Base-by-base conservation (phyloP, 306 rosid genomes). In the Cicer yamashitae region DNA sequence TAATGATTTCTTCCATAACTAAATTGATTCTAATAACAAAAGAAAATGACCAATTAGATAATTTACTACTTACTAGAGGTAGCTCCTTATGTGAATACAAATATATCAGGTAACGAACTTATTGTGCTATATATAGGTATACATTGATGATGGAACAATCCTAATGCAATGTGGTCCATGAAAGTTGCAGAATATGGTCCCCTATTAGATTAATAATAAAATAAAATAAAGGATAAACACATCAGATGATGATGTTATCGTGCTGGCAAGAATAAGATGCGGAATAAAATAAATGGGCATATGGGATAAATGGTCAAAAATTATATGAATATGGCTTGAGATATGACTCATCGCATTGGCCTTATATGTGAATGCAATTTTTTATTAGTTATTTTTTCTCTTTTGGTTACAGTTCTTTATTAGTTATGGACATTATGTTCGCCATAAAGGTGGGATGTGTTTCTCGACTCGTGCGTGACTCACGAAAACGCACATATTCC, bases 1-100 rank as follows among this genome's bases (percentile, higher is more conserved):
- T 4, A 30, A 30, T 30, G 56, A 84, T 46, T 80, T 80, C 87
- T 57, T 73, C 81, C 85, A 86, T 86, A 66, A 37, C 66, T 47
- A 13, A 7, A 39, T 79, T 15, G 78, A 76, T 43, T 63, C 10
- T 3, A 44, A n/a, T 45, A 44, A 63, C 76, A 3, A 54, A 73
- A 70, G 3, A 11, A 52, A 43, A 62, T 45, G 17, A 25, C 22
- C 12, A 39, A 79, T 10, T 15, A 0, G n/a, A 57, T 12, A 11
- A 15, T 57, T 52, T 17, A 64, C 70, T 41, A 64, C 14, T 64
- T 45, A 34, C 7, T 20, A 8, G 7, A 39, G 48, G 6, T 39
- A 14, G 48, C 9, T 63, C 47, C 47, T 63, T 14, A 4, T 63
- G 69, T 70, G 67, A 70, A 71, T 40, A 8, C 10, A 18, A 62